Evolutionary conservation across 176 grass and related monocot genomes (phyloP), one percentile per base, ranked within the genome.

Genomic region (Raddia distichophylla): DNA sequence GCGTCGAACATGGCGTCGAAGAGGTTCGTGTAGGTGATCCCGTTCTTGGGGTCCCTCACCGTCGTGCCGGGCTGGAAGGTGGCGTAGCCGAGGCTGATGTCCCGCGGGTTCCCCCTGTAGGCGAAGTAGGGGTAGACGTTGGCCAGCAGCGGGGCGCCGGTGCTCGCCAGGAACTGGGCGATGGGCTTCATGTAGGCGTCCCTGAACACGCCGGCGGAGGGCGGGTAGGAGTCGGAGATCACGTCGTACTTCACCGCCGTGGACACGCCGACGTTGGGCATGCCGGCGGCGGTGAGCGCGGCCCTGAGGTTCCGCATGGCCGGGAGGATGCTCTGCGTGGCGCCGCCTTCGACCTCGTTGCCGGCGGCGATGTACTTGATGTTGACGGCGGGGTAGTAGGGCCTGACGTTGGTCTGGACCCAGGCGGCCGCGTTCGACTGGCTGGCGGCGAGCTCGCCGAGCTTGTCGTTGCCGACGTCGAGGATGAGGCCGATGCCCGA

Each of bases 91-190:
- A 91, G 62, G 0, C 18, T 45, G 67, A 97, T 89, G 10, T 61
- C 37, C 9, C n/a, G 4, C 7, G 46, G 72, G 81, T 87, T 89
- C 45, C 9, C 62, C 0, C 34, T 20, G 70, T 91, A 91, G 1
- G 83, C 69, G 77, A 97, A 87, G 82, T 97, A 97, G 0, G 94
- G 91, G 74, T 93, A 97, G 3, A 93, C 61, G 69, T 91, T 97
- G 1, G 88, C 37, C 0, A 97, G 91, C 33, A 97, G 78, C 48
- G 94, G 94, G 17, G 84, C 81, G 52, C 70, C 81, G 0, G 51
- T 89, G 74, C 7, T 48, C 4, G 70, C 84, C 4, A 93, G 63
- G 53, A 75, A 89, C 57, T 81, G 60, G 1, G 86, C 81, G 0
- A 97, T 9, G 49, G 83, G 69, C 0, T 1, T 6, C 43, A 93